A percentile compares a stretch with the other conserved stretches of the same genome.
phyloP scores from a whole-genome alignment of 2,329 filamentous ascomycete genomes.

The Ophiostoma piceae region DNA sequence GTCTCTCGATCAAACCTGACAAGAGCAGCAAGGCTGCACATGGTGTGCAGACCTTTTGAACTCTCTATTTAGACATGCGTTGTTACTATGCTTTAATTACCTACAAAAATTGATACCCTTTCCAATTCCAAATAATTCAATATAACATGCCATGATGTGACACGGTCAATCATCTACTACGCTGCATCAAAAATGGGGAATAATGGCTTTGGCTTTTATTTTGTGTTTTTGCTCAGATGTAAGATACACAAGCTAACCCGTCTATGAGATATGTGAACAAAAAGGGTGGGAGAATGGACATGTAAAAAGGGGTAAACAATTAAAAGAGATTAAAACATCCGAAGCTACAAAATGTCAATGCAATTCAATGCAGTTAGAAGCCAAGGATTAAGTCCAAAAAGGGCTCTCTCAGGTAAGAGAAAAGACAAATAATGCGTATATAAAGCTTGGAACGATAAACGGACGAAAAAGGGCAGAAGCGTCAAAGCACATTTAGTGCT shows the following conservation, averaged over 20 bases:
- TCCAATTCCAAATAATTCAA: too few relatives aligned
- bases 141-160: too few relatives aligned
- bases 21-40: not conserved
- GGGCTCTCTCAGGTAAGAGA: not conserved
- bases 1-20: not conserved
- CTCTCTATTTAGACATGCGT: not conserved
- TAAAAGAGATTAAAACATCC: conserved; percentile 13
- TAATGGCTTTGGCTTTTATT: conserved; percentile 4
- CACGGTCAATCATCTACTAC: too few relatives aligned
- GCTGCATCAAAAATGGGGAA: not conserved
- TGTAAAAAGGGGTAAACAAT: conserved; percentile 2
- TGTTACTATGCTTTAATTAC: too few relatives aligned
- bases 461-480: not conserved
- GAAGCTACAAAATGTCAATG: conserved; percentile 14
- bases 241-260: conserved; percentile 3
- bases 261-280: conserved; percentile 13
- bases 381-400: conserved; percentile 1
- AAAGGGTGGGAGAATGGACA: not conserved
- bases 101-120: too few relatives aligned
- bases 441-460: not conserved
- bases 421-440: conserved; percentile 13
- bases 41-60: not conserved
- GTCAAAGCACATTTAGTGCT: conserved; percentile 47
- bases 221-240: conserved; percentile 12
- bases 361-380: not conserved